A percentile compares a stretch with the other conserved stretches of the same genome.
Evolutionary conservation across 345 rosid genomes (phyloP).

Genomic region (Eucalyptus coolabah): DNA sequence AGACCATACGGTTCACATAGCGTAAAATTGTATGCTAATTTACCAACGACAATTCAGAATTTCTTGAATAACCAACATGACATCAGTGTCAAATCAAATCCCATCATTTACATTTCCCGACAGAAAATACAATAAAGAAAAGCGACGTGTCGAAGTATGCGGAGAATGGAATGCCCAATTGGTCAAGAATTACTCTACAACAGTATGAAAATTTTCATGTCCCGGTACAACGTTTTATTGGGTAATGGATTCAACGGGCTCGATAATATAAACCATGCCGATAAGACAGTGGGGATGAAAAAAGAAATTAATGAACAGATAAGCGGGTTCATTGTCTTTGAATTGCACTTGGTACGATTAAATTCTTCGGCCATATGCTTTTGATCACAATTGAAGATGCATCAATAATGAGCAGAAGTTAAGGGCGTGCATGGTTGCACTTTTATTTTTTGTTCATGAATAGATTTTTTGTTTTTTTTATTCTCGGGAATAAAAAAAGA

Average conservation of each 20-base stretch:
- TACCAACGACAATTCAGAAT: fast-evolving
- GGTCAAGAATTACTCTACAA: background rate
- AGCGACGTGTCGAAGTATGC: fast-evolving
- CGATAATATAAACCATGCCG: background rate
- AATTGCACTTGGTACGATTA: background rate
- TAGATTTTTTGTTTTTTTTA: too few relatives aligned
- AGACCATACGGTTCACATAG: fast-evolving
- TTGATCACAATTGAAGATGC: background rate
- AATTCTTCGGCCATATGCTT: background rate
- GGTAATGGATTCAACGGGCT: background rate
- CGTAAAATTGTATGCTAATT: background rate
- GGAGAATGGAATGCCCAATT: background rate
- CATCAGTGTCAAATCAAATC: background rate
- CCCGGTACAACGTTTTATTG: background rate
- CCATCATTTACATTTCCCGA: background rate
- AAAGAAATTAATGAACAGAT: background rate
- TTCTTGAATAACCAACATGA: background rate
- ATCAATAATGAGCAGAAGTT: background rate
- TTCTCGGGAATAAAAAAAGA: too few relatives aligned
- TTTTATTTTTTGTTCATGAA: too few relatives aligned
- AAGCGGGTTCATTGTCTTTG: fast-evolving
- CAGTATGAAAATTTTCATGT: background rate
- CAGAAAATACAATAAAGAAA: background rate
- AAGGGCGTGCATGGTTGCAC: too few relatives aligned
- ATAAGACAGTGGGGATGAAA: background rate